Conservation (phyloP, 208 protist species). For the Acanthamoeba healyi region DNA sequence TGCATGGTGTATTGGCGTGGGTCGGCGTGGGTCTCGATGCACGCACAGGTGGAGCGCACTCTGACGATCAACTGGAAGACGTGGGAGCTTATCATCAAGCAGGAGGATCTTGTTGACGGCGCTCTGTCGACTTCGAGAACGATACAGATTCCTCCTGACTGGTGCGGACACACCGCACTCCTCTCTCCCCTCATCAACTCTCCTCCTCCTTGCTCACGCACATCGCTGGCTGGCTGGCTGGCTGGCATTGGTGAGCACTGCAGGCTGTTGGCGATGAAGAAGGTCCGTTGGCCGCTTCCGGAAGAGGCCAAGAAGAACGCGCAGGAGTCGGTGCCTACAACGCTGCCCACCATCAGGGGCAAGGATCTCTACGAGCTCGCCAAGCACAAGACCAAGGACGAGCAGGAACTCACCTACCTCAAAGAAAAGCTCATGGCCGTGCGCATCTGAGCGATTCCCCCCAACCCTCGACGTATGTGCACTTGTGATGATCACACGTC, state of each 20-base stretch:
- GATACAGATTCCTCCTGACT: constrained; percentile 47
- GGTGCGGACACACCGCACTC: not conserved
- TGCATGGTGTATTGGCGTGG: not conserved
- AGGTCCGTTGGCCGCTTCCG: constrained; percentile 11
- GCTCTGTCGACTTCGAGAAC: not conserved
- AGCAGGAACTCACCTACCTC: not conserved
- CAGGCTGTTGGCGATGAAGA: constrained; percentile 59
- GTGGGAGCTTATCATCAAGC: constrained; percentile 44
- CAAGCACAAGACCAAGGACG: not conserved
- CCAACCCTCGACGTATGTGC: too few species aligned
- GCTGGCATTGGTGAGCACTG: not conserved
- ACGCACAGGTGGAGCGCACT: constrained; percentile 19
- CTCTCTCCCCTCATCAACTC: too few species aligned
- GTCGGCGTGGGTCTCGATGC: not conserved
- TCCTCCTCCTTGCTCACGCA: not conserved
- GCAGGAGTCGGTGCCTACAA: constrained; percentile 9
- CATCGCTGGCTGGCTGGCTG: not conserved
- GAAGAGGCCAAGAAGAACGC: constrained; percentile 3
- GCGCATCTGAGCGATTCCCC: not conserved
- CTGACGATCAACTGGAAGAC: constrained; percentile 65
- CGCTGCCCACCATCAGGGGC: not conserved
- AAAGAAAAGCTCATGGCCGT: not conserved
- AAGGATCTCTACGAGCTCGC: constrained; percentile 31
- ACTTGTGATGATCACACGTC: too few species aligned
- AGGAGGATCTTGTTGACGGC: constrained; percentile 16